Conservation (phyloP, 768 basidiomycete species). For the Tremella mesenterica region DNA sequence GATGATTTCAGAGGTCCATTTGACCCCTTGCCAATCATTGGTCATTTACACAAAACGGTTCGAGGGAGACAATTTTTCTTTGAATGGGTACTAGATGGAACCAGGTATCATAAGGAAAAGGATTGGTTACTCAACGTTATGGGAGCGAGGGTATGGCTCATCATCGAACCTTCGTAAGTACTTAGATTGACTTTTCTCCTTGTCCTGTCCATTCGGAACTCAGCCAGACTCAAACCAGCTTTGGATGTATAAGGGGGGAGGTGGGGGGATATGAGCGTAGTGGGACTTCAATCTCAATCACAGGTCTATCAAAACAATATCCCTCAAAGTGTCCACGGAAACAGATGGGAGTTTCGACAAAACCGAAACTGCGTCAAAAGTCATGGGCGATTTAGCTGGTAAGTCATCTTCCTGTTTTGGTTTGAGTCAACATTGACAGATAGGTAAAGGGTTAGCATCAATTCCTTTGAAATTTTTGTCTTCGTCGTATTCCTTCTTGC, state of each 20-base stretch:
- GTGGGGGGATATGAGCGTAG: too few species aligned
- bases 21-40: conserved; percentile 20
- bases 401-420: too few species aligned
- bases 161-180: conserved; percentile 29
- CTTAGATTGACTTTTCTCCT: background rate
- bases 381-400: background rate
- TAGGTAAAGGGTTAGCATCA: too few species aligned
- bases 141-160: conserved; percentile 7
- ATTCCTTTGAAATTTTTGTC: too few species aligned
- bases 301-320: background rate
- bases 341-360: background rate
- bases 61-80: conserved; percentile 4
- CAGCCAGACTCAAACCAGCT: too few species aligned
- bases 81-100: conserved; percentile 14
- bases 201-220: background rate
- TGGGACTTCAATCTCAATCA: too few species aligned
- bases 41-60: conserved; percentile 19
- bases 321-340: background rate
- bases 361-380: background rate
- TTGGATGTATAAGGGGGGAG: too few species aligned
- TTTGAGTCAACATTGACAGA: too few species aligned
- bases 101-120: conserved; percentile 7
- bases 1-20: too few species aligned
- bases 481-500: too few species aligned
- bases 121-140: conserved; percentile 13